Conservation (phyloP, 345 rosid genomes). For the Gossypium bickii region DNA sequence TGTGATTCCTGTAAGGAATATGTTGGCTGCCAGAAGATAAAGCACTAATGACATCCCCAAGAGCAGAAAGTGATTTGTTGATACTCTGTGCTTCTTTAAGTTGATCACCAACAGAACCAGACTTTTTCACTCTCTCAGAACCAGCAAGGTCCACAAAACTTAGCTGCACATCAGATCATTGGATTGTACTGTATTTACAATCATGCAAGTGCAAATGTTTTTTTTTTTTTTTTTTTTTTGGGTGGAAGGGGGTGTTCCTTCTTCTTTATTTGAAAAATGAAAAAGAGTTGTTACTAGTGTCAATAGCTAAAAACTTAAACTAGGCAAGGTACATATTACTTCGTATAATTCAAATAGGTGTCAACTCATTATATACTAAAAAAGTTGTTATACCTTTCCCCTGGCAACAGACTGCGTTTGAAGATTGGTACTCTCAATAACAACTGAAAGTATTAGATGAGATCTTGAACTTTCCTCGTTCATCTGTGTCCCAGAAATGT, state of each 20-base stretch:
- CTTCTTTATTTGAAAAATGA: neutral
- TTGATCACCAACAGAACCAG: constrained; percentile 82
- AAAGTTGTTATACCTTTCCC: constrained; percentile 63
- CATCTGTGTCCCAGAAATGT: constrained; percentile 89
- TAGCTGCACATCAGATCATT: constrained; percentile 45
- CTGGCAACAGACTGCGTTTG: constrained; percentile 86
- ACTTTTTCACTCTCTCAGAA: constrained; percentile 89
- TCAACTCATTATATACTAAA: neutral
- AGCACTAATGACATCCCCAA: constrained; percentile 92
- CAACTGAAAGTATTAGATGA: constrained; percentile 79
- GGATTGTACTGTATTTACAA: neutral
- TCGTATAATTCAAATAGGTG: neutral
- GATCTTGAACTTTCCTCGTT: constrained; percentile 97
- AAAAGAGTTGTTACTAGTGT: neutral
- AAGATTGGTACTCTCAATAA: constrained; percentile 91
- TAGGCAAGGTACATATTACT: neutral
- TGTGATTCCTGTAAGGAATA: constrained; percentile 92
- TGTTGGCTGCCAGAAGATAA: constrained; percentile 82
- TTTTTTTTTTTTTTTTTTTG: neutral
- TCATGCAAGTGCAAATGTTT: neutral
- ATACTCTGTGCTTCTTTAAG: constrained; percentile 98
- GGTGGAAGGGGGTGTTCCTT: neutral
- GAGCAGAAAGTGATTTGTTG: constrained; percentile 92
- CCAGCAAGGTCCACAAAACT: constrained; percentile 99
- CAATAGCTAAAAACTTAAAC: neutral